Evolutionary conservation across 345 rosid genomes (phyloP), one percentile per base, ranked within the genome.

Genomic region (Heritiera fomes): DNA sequence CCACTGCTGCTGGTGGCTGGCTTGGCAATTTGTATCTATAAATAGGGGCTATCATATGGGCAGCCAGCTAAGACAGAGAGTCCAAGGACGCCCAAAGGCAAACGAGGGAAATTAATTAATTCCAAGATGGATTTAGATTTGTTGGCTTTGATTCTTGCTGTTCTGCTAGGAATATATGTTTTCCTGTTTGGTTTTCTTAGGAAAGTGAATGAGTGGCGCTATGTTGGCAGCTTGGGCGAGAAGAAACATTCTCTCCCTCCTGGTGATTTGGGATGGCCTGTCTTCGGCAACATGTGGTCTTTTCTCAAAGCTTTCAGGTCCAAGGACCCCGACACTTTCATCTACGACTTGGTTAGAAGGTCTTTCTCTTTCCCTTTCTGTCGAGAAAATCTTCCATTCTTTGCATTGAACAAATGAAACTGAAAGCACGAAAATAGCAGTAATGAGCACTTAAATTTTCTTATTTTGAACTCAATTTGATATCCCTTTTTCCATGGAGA

Each of bases 291-390:
- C 47, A 85, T 83, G 89, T 65, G 32, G 75, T 79, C 91, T 9
- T 87, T 88, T 73, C 81, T 81, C 76, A 79, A 50, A 67, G 83
- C 91, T 78, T 85, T 84, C 86, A 90, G 78, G 69, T 83, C 89
- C 52, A 55, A 72, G 65, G 28, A 59, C 53, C 77, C 67, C 9
- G 53, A 56, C 52, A 13, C 77, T 50, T 75, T 75, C 77, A n/a
- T 75, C 52, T 58, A 11, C 52, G 41, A n/a, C 77, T 52, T 75
- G 53, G 62, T 55, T 58, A 15, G 2, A 4, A 55, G 53, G 77
- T 73, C 15, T 23, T 23, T 71, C 50, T 3, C 7, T 28, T 6
- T 38, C n/a, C 2, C 47, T 34, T 13, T 34, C 50, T n/a, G 11
- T 8, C 47, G 4, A 3, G 3, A 71, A 12, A 71, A 46, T 40